Evolutionary conservation across 345 rosid species (phyloP), one percentile per base, ranked within the genome.

Genomic region (Rhizophora apiculata): DNA sequence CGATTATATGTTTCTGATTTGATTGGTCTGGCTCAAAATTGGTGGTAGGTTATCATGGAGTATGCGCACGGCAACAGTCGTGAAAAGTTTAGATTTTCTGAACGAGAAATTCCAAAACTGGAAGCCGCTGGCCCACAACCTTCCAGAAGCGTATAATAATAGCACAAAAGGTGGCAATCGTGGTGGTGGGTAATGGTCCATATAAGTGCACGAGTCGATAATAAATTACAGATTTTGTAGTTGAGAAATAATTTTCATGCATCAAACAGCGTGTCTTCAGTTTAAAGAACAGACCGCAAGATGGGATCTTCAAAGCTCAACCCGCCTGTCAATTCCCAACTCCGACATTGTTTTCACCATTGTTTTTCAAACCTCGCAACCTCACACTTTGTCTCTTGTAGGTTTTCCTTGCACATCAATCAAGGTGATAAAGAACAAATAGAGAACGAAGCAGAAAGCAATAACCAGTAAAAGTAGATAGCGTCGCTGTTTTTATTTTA

Each of bases 211-310:
- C 27, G 32, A 24, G 6, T 49, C 69, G 61, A 58, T 32, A 54
- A 52, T 2, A 71, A 53, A 30, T 34, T 58, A 51, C 67, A 60
- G 13, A 59, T 60, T 63, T 65, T 76, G 56, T 64, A 53, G 91
- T 78, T 80, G 83, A 61, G 72, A 78, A 62, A 65, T 83, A 24
- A 76, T 63, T 85, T 83, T 85, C 87, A 76, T 63, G 77, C 76
- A 83, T 61, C 71, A 71, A 71, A 60, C 55, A 72, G 22, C 66
- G 16, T 26, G 64, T 72, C 54, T 63, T 16, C 62, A 37, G 68
- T 62, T 53, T 1, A 70, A 62, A 34, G 43, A 43, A 34, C 6
- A 48, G 67, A 53, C 68, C 22, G 58, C 9, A 3, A 43, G 26
- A 20, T 22, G 8, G 54, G 61, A 48, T 63, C 34, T 69, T 59